Conservation (phyloP, 768 basidiomycete genomes). For the Hygrocybe coccinea region DNA sequence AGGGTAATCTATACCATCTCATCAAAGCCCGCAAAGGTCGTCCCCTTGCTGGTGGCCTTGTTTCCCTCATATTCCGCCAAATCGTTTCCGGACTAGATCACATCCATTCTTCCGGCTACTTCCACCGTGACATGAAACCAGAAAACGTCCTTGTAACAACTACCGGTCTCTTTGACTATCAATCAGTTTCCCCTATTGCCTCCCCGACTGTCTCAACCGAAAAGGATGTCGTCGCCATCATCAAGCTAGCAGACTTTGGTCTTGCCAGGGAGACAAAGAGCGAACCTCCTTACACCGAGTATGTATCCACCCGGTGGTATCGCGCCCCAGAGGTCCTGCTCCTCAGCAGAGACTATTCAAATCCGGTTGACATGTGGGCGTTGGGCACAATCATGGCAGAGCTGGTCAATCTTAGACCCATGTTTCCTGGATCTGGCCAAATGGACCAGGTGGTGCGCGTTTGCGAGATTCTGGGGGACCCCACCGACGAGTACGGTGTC, state of each 20-base stretch:
- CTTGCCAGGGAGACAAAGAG: slow-evolving; percentile 87
- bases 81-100: slow-evolving; percentile 87
- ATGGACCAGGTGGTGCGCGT: slow-evolving; percentile 90
- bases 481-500: slow-evolving; percentile 72
- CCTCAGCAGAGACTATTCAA: slow-evolving; percentile 87
- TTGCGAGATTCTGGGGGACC: slow-evolving; percentile 91
- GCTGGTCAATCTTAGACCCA: slow-evolving; percentile 86
- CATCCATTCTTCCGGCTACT: slow-evolving; percentile 89
- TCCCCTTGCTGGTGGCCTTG: slow-evolving; percentile 92
- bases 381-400: slow-evolving; percentile 98
- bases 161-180: slow-evolving; percentile 90
- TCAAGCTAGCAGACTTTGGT: slow-evolving; percentile 98
- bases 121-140: slow-evolving; percentile 99
- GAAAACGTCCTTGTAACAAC: slow-evolving; percentile 99
- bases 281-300: slow-evolving; percentile 94
- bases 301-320: slow-evolving; percentile 99
- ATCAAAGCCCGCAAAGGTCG: slow-evolving; percentile 95
- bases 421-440: slow-evolving; percentile 92
- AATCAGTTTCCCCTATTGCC: slow-evolving; percentile 66
- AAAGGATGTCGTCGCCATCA: slow-evolving; percentile 91
- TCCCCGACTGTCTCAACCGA: slow-evolving; percentile 65
- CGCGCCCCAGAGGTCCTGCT: slow-evolving; percentile 96
- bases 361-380: slow-evolving; percentile 99
- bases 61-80: slow-evolving; percentile 91
- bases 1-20: slow-evolving; percentile 98